phyloP scores from a whole-genome alignment of 768 basidiomycete species.

The Phylloporus sp. region DNA sequence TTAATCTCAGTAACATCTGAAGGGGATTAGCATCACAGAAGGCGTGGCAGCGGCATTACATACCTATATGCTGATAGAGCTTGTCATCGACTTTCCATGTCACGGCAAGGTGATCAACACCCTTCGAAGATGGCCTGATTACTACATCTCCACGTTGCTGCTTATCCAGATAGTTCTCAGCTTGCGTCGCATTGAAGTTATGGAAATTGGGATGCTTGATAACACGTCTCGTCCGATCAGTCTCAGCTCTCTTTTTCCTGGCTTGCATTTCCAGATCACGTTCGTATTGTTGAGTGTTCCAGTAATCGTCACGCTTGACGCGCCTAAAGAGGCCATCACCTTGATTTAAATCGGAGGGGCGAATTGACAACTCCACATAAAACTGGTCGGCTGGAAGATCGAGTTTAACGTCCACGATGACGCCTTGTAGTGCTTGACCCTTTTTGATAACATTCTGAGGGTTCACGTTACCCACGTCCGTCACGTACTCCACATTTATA shows the following conservation, averaged over 20 bases:
- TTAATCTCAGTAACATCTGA: slow-evolving; percentile 81
- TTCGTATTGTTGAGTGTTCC: slow-evolving; percentile 62
- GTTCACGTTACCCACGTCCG: slow-evolving; percentile 42
- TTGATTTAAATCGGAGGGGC: slow-evolving; percentile 52
- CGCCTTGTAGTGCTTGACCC: slow-evolving; percentile 76
- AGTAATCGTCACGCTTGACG: slow-evolving; percentile 54
- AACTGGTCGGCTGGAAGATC: slow-evolving; percentile 59
- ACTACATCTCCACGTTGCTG: slow-evolving; percentile 95
- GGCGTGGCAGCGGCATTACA: slow-evolving; percentile 20
- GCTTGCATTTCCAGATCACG: slow-evolving; percentile 69
- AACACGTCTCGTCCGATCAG: slow-evolving; percentile 73
- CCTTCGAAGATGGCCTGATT: slow-evolving; percentile 94
- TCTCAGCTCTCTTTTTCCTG: slow-evolving; percentile 83
- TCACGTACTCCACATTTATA: slow-evolving; percentile 58
- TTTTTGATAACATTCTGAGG: slow-evolving; percentile 56
- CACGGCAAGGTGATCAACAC: slow-evolving; percentile 87
- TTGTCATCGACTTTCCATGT: slow-evolving; percentile 99
- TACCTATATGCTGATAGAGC: slow-evolving; percentile 94
- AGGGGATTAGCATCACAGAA: slow-evolving; percentile 7
- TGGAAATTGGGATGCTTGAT: slow-evolving; percentile 99
- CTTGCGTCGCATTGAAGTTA: slow-evolving; percentile 86
- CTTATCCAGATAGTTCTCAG: slow-evolving; percentile 83
- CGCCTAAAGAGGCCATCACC: slow-evolving; percentile 64
- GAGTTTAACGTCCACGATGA: slow-evolving; percentile 71
- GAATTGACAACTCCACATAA: slow-evolving; percentile 70